Percentiles rank a stretch among this genome's conserved stretches.
Evolutionary conservation across 2,329 filamentous ascomycete genomes (phyloP).

Genomic region (Fusarium sp.): DNA sequence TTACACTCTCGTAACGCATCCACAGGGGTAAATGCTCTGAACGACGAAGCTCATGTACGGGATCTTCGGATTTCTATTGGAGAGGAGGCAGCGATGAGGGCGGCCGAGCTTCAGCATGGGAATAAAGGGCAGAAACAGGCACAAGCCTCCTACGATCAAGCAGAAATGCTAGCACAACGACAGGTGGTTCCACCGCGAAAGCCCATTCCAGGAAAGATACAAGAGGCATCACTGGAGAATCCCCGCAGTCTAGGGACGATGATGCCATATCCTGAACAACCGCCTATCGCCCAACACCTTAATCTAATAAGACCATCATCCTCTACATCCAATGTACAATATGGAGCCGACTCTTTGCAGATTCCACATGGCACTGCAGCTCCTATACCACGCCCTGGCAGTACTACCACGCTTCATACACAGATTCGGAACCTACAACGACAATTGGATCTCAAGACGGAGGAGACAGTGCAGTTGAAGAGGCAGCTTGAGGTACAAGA

Average conservation of each 20-base stretch:
- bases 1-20: slow-evolving; percentile 9
- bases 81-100: slow-evolving; percentile 37
- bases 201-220: slow-evolving; percentile 7
- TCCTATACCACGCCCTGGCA: slow-evolving; percentile 43
- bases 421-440: slow-evolving; percentile 64
- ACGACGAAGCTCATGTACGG: background rate
- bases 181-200: slow-evolving; percentile 21
- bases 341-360: background rate
- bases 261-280: slow-evolving; percentile 53
- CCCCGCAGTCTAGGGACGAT: slow-evolving; percentile 56
- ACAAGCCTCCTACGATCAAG: background rate
- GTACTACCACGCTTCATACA: slow-evolving; percentile 57
- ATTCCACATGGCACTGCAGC: slow-evolving; percentile 8
- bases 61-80: slow-evolving; percentile 31
- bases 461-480: slow-evolving; percentile 61
- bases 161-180: slow-evolving; percentile 10
- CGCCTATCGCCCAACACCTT: slow-evolving; percentile 56
- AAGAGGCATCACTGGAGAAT: slow-evolving; percentile 25
- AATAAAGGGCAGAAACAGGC: background rate
- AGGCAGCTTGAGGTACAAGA: slow-evolving; percentile 61
- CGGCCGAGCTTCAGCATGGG: slow-evolving; percentile 27
- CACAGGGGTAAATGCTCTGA: background rate
- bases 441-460: slow-evolving; percentile 59
- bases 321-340: slow-evolving; percentile 42
- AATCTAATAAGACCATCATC: slow-evolving; percentile 52